phyloP scores from a whole-genome alignment of 495 filamentous ascomycete species.

The Halenospora varia region DNA sequence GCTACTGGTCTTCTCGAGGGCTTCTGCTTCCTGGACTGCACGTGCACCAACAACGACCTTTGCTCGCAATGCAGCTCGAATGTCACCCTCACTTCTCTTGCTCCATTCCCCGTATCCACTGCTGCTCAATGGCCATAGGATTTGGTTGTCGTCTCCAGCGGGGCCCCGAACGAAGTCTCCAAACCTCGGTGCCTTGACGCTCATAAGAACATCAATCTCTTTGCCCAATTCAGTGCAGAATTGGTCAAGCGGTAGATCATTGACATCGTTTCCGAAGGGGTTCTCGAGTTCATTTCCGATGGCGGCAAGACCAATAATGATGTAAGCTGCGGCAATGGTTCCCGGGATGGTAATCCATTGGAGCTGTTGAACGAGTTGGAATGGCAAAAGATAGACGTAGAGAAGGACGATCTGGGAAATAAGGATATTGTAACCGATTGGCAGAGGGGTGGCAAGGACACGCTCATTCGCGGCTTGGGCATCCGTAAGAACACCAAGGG shows the following conservation, averaged over 20 bases:
- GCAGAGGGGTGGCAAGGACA: slow-evolving; percentile 79
- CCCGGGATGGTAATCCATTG: slow-evolving; percentile 81
- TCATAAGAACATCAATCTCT: slow-evolving; percentile 72
- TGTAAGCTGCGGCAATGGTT: slow-evolving; percentile 74
- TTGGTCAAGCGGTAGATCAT: slow-evolving; percentile 75
- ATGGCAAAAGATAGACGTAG: slow-evolving; percentile 78
- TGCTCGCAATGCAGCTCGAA: slow-evolving; percentile 46
- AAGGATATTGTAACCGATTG: slow-evolving; percentile 79
- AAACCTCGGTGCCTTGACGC: slow-evolving; percentile 48
- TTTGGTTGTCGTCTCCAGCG: slow-evolving; percentile 44
- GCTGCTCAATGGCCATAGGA: slow-evolving; percentile 64
- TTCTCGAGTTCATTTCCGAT: slow-evolving; percentile 88
- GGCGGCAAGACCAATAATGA: slow-evolving; percentile 83
- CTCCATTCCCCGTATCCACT: slow-evolving; percentile 58
- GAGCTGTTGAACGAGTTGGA: slow-evolving; percentile 65
- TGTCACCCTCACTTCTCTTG: slow-evolving; percentile 53
- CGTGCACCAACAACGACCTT: slow-evolving; percentile 35
- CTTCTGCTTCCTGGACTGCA: too few species aligned
- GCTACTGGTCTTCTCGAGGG: too few species aligned
- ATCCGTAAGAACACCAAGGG: slow-evolving; percentile 63
- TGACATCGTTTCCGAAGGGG: slow-evolving; percentile 83
- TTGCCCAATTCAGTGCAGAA: slow-evolving; percentile 68
- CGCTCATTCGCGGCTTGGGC: slow-evolving; percentile 71
- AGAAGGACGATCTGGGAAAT: slow-evolving; percentile 87
- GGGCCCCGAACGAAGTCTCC: slow-evolving; percentile 52